Conservation (phyloP, 768 basidiomycete genomes). For the Rhodotorula toruloides region DNA sequence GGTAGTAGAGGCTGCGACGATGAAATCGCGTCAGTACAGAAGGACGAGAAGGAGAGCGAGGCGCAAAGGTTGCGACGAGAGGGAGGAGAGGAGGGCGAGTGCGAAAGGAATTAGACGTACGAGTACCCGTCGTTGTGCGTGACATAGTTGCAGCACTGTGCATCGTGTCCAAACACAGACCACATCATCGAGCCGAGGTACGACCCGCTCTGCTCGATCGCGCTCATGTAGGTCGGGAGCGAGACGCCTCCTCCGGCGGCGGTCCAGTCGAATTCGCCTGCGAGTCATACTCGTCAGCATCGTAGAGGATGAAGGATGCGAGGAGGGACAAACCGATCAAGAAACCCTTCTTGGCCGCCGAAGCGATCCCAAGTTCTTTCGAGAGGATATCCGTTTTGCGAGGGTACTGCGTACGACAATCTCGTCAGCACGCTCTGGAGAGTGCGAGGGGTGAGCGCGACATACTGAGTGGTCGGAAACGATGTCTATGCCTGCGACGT, state of each 20-base stretch:
- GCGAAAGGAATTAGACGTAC: slow-evolving; percentile 3
- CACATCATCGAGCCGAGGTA: slow-evolving; percentile 27
- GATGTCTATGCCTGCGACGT: slow-evolving; percentile 4
- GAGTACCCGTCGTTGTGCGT: slow-evolving; percentile 15
- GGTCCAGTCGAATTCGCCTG: slow-evolving; percentile 33
- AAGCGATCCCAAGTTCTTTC: slow-evolving; percentile 1
- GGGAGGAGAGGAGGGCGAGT: neutral
- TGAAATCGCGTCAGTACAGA: too few species aligned
- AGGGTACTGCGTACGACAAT: too few species aligned
- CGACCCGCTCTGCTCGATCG: slow-evolving; percentile 1
- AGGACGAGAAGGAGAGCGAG: neutral
- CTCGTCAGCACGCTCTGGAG: too few species aligned
- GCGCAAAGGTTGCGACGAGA: too few species aligned
- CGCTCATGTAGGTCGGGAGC: slow-evolving; percentile 9
- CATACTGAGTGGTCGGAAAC: slow-evolving; percentile 30
- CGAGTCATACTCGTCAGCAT: neutral
- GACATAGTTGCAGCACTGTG: slow-evolving; percentile 19
- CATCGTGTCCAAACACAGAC: slow-evolving; percentile 7
- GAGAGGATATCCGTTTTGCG: slow-evolving; percentile 13
- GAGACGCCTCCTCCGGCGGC: neutral
- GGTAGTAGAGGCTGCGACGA: slow-evolving; percentile 20
- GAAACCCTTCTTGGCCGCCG: slow-evolving; percentile 14
- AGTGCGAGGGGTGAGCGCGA: too few species aligned
- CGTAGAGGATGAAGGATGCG: neutral
- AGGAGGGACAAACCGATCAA: slow-evolving; percentile 12